These are phyloP conservation scores for Solanum appendiculatum DNA, from an alignment of 257 asterid genomes.

Conservation along the genomic window DNA sequence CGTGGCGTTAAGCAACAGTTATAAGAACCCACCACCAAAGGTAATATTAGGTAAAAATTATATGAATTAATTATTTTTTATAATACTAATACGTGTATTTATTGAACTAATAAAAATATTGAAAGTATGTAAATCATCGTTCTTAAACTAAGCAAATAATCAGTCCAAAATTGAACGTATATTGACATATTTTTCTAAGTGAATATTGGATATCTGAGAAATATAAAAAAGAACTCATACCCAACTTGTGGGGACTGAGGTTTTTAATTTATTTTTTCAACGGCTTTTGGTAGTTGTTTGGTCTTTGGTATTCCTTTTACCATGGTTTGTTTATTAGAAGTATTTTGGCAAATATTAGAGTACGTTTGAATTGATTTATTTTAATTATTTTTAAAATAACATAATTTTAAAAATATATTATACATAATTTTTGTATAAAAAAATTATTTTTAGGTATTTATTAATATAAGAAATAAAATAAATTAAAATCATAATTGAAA, in stretches of 20 bases:
- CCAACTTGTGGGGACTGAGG: background rate
- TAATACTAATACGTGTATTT: background rate
- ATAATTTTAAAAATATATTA: too few species aligned
- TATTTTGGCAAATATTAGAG: background rate
- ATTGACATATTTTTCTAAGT: fast-evolving
- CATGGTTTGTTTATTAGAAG: background rate
- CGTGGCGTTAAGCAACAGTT: slow-evolving; percentile 57
- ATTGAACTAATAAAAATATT: background rate
- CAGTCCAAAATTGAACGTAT: background rate
- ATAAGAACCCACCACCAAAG: background rate
- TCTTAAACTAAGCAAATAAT: background rate
- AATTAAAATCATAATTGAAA: too few species aligned
- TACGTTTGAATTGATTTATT: background rate
- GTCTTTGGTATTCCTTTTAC: background rate
- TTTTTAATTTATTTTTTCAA: background rate
- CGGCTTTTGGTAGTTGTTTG: background rate
- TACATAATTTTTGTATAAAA: too few species aligned
- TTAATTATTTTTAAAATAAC: too few species aligned
- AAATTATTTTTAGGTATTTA: too few species aligned
- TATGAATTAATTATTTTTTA: background rate
- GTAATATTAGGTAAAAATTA: background rate
- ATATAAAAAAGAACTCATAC: background rate
- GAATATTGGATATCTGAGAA: background rate
- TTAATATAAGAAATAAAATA: too few species aligned
- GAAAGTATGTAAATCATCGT: background rate